Evolutionary conservation across 805 yeast genomes (phyloP), one percentile per base, ranked within the genome.

Genomic region (Yamadazyma insecticola): DNA sequence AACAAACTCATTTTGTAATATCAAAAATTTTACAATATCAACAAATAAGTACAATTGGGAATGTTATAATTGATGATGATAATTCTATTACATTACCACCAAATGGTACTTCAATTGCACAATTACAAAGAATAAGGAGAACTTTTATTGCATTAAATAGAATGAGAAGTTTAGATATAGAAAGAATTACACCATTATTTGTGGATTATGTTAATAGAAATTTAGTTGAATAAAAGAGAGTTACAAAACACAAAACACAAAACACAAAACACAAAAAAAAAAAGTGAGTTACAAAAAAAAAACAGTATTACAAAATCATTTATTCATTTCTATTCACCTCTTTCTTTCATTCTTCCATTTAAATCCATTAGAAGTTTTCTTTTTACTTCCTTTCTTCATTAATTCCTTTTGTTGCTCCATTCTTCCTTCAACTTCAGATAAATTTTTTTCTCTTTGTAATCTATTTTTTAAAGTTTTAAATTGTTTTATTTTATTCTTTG

Each of bases 331-430:
- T n/a, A n/a, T n/a, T n/a, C n/a, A n/a, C n/a, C 67, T 53, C 58
- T 82, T 84, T 53, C 94, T 72, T 50, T 76, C 77, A 45, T 74
- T 81, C 53, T 81, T 85, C 95, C 97, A 90, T 61, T 86, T 86
- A 63, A 74, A 92, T 11, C 70, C 62, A 35, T 71, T 81, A 3
- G 71, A 66, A 4, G 81, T 55, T 63, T 88, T 88, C 71, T 81
- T 83, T 61, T 84, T 85, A 39, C 78, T 76, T 1, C 97, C 97
- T 43, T 79, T 82, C 55, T 86, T 86, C 95, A 90, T 87, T 33
- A 70, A 38, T 50, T 89, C 95, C 39, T 83, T 76, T 47, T 88
- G 94, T 35, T 74, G 47, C 35, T 82, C 84, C 77, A 89, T 77
- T 47, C 78, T 74, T 24, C 69, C 70, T 48, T 86, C 81, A 12